phyloP scores from a whole-genome alignment of 2,329 filamentous ascomycete genomes.

The Lachnellula subtilissima region DNA sequence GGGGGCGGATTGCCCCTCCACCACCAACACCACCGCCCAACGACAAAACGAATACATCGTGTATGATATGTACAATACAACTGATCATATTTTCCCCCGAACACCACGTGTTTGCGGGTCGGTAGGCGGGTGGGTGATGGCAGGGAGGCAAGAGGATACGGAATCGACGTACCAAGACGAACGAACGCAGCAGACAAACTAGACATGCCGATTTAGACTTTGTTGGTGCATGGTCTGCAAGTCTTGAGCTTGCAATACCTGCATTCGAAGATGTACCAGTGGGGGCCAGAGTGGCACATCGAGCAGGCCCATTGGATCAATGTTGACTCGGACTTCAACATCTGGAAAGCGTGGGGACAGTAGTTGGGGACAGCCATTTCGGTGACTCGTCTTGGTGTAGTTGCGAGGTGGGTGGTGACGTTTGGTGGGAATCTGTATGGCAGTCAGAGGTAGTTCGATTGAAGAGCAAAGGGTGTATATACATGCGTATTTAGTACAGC shows the following conservation, averaged over 20 bases:
- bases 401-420: neutral
- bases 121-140: neutral
- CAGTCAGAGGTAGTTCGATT: neutral
- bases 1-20: neutral
- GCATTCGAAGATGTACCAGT: conserved; percentile 67
- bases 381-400: neutral
- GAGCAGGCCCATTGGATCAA: conserved; percentile 63
- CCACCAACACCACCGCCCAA: neutral
- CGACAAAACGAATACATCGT: neutral
- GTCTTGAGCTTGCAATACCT: conserved; percentile 63
- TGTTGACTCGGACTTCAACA: conserved; percentile 63
- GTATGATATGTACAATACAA: neutral
- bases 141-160: neutral
- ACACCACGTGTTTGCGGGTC: neutral
- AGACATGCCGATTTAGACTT: conserved; percentile 17
- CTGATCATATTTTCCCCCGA: neutral
- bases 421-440: neutral
- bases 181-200: neutral
- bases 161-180: neutral
- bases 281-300: conserved; percentile 58
- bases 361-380: conserved; percentile 50
- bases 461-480: neutral
- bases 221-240: conserved; percentile 49
- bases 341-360: conserved; percentile 58
- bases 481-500: neutral